Percentiles rank a stretch among this genome's conserved stretches.
Conservation (phyloP, 257 asterid genomes). For the Leptodermis oblonga region DNA sequence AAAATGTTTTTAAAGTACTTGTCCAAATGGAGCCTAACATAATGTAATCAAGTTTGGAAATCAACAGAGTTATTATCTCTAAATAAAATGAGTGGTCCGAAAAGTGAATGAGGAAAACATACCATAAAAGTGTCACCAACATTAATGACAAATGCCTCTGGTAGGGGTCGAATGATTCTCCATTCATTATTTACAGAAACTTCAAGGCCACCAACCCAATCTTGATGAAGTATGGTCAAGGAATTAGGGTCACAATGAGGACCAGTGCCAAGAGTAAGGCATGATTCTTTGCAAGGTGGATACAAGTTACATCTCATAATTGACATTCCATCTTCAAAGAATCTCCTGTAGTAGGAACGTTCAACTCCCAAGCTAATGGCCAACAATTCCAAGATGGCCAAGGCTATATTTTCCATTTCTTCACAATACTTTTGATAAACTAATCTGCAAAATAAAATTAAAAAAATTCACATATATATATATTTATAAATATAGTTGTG, state of each 20-base stretch:
- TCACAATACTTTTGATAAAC: conserved; percentile 20
- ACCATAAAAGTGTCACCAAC: conserved; percentile 25
- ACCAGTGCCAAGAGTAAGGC: conserved; percentile 23
- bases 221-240: conserved; percentile 28
- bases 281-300: conserved; percentile 24
- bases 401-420: conserved; percentile 16
- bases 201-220: conserved; percentile 22
- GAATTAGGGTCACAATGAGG: conserved; percentile 31
- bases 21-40: too few species aligned
- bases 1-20: too few species aligned
- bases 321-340: conserved; percentile 16
- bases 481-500: too few species aligned
- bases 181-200: conserved; percentile 23
- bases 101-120: background rate
- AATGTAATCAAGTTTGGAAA: too few species aligned
- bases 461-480: too few species aligned
- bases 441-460: conserved; percentile 11
- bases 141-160: conserved; percentile 21
- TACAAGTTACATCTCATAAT: conserved; percentile 23
- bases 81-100: too few species aligned
- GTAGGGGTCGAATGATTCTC: conserved; percentile 15
- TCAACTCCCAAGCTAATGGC: conserved; percentile 23
- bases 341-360: conserved; percentile 10
- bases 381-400: conserved; percentile 21
- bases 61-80: too few species aligned